Evolutionary conservation across 75 land plant genomes (phyloP), one percentile per base, ranked within the genome.

Genomic region (Pinus albicaulis): DNA sequence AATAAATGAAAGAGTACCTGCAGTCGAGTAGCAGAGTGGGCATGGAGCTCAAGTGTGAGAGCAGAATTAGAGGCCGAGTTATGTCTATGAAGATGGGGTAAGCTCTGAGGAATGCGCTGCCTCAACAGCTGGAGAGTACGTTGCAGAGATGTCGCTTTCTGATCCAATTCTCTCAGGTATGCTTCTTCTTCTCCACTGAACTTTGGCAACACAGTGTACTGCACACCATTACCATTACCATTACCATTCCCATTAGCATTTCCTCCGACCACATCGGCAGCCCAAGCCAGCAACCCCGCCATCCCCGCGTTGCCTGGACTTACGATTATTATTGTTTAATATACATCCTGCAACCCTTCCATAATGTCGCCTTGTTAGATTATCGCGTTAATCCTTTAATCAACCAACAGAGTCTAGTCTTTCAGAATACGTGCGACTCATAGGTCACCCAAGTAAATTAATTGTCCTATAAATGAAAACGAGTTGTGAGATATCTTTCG

Each of bases 221-320:
- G 38, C n/a, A 38, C 38, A 6, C 23, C 23, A 38, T 19, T 22
- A 23, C 34, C 71, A 38, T 19, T 22, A 23, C 34, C 71, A 44
- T 44, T 44, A 8, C 53, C 53, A 10, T 48, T 48, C 14, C 57
- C 83, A 26, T 55, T 48, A 3, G 70, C 83, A 57, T 63, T 74
- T 14, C 83, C 85, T 76, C 84, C 85, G 15, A 83, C 85, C 55
- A 83, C 85, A 41, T 83, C 85, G 6, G 85, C 85, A 3, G 85
- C 85, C 85, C 85, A 83, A 5, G 85, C 85, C 59, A 83, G 59
- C 57, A 83, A 73, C 23, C 85, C 85, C 17, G 84, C 85, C 85
- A 83, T 83, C 52, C n/a, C 41, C 0, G 53, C 53, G 10, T 48
- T 48, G 12, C 0, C 53, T 48, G 53, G 12, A 12, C 13, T 10